Evolutionary conservation across 805 yeast genomes (phyloP).

Genomic region (Candida schatavii): DNA sequence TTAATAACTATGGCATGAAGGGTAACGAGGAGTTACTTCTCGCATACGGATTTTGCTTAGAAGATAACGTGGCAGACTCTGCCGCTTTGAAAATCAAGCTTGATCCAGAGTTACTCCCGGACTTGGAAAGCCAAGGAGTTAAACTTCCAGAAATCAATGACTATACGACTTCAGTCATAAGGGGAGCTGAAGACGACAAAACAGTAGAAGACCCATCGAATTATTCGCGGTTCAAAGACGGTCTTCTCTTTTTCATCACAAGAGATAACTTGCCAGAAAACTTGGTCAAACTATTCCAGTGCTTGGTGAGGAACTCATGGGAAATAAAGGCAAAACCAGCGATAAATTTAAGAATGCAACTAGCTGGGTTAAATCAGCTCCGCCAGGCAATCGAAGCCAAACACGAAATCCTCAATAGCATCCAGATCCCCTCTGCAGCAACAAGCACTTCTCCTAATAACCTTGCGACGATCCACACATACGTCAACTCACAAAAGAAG

Average conservation of each 20-base stretch:
- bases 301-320: constrained; percentile 46
- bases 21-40: constrained; percentile 79
- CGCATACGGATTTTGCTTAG: constrained; percentile 76
- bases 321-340: constrained; percentile 33
- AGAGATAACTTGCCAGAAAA: constrained; percentile 36
- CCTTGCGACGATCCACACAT: constrained; percentile 35
- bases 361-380: constrained; percentile 61
- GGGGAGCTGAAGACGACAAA: constrained; percentile 3
- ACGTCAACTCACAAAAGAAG: constrained; percentile 47
- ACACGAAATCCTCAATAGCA: constrained; percentile 21
- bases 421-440: constrained; percentile 5
- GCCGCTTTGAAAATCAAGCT: constrained; percentile 61
- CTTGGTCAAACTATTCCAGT: constrained; percentile 53
- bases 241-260: constrained; percentile 40
- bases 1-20: constrained; percentile 84
- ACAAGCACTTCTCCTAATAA: constrained; percentile 8
- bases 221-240: constrained; percentile 24
- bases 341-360: constrained; percentile 50
- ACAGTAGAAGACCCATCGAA: constrained; percentile 2
- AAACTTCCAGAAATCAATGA: constrained; percentile 32
- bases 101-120: constrained; percentile 28
- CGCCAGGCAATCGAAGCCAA: constrained; percentile 52
- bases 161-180: constrained; percentile 38
- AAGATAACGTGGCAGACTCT: constrained; percentile 55
- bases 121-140: constrained; percentile 35